phyloP scores from a whole-genome alignment of 2,329 filamentous ascomycete species.

The Aspergillus sergii region DNA sequence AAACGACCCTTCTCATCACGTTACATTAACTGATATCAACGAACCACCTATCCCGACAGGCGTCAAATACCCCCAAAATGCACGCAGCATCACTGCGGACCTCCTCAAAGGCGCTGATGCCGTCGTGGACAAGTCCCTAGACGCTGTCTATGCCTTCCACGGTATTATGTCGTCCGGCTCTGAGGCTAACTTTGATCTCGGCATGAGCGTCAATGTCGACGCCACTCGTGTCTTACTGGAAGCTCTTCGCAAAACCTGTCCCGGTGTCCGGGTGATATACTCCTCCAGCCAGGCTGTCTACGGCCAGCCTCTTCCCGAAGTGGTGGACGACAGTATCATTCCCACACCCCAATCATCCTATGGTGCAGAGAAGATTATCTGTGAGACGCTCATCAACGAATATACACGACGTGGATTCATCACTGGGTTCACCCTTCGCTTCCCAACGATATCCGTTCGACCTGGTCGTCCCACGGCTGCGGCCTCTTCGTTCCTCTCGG shows the following conservation, averaged over 20 bases:
- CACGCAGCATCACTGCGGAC: conserved; percentile 55
- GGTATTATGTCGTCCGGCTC: conserved; percentile 69
- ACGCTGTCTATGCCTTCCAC: conserved; percentile 64
- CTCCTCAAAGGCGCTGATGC: conserved; percentile 49
- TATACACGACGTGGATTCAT: conserved; percentile 62
- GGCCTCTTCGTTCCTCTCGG: conserved; percentile 64
- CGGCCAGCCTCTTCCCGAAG: conserved; percentile 58
- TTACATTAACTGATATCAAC: conserved; percentile 62
- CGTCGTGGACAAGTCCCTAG: conserved; percentile 47
- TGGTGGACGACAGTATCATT: conserved; percentile 54
- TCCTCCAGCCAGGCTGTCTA: conserved; percentile 66
- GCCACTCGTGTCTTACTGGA: conserved; percentile 60
- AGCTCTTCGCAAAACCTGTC: conserved; percentile 51
- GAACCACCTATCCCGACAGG: conserved; percentile 55
- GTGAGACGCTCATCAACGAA: conserved; percentile 65
- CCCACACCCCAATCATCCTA: conserved; percentile 66
- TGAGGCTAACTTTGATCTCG: conserved; percentile 63
- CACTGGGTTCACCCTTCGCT: conserved; percentile 60
- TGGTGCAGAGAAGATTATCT: conserved; percentile 65
- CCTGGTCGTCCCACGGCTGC: conserved; percentile 63
- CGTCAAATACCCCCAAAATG: conserved; percentile 53
- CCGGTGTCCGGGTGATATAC: conserved; percentile 62
- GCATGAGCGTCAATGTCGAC: conserved; percentile 63
- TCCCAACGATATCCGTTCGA: conserved; percentile 64
- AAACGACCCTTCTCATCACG: conserved; percentile 47